Evolutionary conservation across 2,329 filamentous ascomycete species (phyloP).

Genomic region (Phialophora chinensis): DNA sequence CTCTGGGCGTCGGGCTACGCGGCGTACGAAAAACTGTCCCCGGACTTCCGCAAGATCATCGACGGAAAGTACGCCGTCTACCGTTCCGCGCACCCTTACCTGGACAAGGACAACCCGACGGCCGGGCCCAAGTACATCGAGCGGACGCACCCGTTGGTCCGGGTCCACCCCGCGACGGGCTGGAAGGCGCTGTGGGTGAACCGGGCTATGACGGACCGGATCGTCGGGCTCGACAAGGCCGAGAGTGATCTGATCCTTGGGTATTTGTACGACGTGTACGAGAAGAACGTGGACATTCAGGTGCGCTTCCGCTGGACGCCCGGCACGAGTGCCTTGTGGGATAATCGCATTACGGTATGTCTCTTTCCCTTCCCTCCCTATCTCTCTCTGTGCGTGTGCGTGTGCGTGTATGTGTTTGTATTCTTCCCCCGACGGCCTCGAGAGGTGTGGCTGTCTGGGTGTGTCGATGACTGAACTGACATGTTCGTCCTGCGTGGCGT

Average conservation of each 20-base stretch:
- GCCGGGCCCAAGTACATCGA: slow-evolving; percentile 55
- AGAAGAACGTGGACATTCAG: slow-evolving; percentile 40
- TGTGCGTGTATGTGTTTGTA: too few species aligned
- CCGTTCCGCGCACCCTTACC: slow-evolving; percentile 53
- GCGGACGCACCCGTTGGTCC: slow-evolving; percentile 55
- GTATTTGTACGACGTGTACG: slow-evolving; percentile 49
- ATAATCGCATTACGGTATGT: slow-evolving; percentile 49
- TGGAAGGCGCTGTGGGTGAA: slow-evolving; percentile 41
- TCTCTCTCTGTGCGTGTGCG: slow-evolving; percentile 46
- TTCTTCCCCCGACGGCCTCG: too few species aligned
- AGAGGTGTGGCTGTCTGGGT: too few species aligned
- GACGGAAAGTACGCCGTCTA: slow-evolving; percentile 44
- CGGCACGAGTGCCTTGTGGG: slow-evolving; percentile 39
- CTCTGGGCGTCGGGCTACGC: slow-evolving; percentile 61
- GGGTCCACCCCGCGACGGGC: slow-evolving; percentile 55
- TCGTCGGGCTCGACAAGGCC: slow-evolving; percentile 39
- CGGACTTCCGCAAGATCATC: slow-evolving; percentile 41
- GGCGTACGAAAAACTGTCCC: slow-evolving; percentile 62
- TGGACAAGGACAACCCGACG: slow-evolving; percentile 62
- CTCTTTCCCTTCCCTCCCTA: slow-evolving; percentile 58
- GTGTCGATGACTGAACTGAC: slow-evolving; percentile 51
- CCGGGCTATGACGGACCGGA: slow-evolving; percentile 35
- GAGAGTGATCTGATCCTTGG: slow-evolving; percentile 39
- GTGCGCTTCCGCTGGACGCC: slow-evolving; percentile 39
- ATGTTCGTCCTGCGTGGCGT: slow-evolving; percentile 62